Conservation (phyloP, 2,329 filamentous ascomycete species). For the Rachicladosporium sp. region DNA sequence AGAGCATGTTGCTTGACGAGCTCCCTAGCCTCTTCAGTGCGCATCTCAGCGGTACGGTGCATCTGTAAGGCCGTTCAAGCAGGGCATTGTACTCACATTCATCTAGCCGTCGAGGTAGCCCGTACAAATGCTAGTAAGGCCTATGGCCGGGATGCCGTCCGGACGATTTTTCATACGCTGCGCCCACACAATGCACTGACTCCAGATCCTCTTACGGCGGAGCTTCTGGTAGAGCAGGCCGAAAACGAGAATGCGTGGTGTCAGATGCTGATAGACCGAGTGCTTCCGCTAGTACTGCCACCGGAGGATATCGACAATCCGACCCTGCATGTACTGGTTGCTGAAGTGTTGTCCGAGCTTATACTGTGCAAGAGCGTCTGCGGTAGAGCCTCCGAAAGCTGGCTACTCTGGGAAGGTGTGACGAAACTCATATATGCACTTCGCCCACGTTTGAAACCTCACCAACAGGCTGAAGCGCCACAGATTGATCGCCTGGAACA, state of each 20-base stretch:
- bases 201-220: constrained; percentile 53
- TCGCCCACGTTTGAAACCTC: constrained; percentile 20
- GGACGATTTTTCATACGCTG: constrained; percentile 61
- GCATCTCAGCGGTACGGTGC: constrained; percentile 60
- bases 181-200: constrained; percentile 70
- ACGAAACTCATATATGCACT: constrained; percentile 51
- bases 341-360: constrained; percentile 79
- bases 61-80: not conserved
- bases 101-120: not conserved
- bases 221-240: constrained; percentile 40
- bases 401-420: constrained; percentile 76
- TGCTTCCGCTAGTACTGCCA: constrained; percentile 72
- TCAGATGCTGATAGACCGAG: constrained; percentile 71
- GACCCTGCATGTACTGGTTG: constrained; percentile 70
- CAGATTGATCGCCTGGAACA: constrained; percentile 39
- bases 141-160: constrained; percentile 1
- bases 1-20: constrained; percentile 75
- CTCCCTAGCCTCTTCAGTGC: constrained; percentile 67
- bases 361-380: constrained; percentile 73
- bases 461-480: constrained; percentile 11
- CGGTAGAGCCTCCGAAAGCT: constrained; percentile 72
- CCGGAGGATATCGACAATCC: constrained; percentile 86
- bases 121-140: too few species aligned
- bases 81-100: not conserved
- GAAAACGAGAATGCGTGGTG: constrained; percentile 75